Evolutionary conservation across 805 yeast genomes (phyloP).

Genomic region (Starmerella bacillaris): DNA sequence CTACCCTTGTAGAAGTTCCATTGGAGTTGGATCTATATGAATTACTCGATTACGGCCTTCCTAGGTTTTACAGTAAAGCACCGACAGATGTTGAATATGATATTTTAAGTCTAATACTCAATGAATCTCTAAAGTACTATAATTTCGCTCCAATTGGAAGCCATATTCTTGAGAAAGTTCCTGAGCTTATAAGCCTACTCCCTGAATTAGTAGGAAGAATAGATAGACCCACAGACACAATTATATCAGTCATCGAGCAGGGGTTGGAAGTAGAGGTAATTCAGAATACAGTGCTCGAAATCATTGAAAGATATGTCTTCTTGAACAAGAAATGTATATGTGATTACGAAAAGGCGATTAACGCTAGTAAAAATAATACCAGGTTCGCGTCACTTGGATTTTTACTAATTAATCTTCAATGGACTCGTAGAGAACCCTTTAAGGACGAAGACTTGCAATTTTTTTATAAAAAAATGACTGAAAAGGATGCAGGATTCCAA

Average conservation of each 20-base stretch:
- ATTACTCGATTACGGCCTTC: too few species aligned
- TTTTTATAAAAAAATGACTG: conserved; percentile 1
- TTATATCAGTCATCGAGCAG: not conserved
- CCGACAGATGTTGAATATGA: too few species aligned
- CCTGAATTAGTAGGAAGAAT: conserved; percentile 1
- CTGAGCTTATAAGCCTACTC: conserved; percentile 3
- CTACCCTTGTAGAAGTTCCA: too few species aligned
- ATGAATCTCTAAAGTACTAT: not conserved
- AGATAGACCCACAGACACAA: not conserved
- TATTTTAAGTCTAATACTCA: not conserved
- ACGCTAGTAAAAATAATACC: not conserved
- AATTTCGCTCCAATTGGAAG: not conserved
- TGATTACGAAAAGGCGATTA: not conserved
- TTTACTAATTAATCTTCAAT: conserved; percentile 1
- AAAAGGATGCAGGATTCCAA: not conserved
- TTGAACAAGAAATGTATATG: not conserved
- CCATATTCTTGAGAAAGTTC: conserved; percentile 1
- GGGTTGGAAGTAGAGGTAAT: not conserved
- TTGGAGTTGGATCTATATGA: too few species aligned
- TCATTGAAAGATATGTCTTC: conserved; percentile 1
- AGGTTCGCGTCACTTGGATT: conserved; percentile 4
- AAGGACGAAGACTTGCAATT: not conserved
- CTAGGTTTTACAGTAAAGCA: too few species aligned
- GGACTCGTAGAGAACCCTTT: not conserved
- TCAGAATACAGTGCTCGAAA: not conserved